Evolutionary conservation across 192 early-diverging fungal genomes (phyloP).

Genomic region (Ambispora gerdemannii): DNA sequence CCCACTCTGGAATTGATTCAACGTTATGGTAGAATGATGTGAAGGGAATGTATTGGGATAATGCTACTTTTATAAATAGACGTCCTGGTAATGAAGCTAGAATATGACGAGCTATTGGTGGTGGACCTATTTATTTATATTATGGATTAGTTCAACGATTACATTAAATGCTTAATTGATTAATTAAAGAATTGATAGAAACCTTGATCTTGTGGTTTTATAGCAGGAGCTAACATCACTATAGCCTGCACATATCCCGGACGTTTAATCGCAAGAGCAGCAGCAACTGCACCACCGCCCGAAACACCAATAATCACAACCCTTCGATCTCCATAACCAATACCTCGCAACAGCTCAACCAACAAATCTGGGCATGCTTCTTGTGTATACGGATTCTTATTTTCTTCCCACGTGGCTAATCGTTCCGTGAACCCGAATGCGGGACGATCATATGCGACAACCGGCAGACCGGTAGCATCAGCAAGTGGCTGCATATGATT

Average conservation of each 20-base stretch:
- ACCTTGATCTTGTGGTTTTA: slow-evolving; percentile 21
- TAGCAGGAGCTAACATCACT: background rate
- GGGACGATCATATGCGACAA: slow-evolving; percentile 26
- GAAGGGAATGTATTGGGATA: slow-evolving; percentile 2
- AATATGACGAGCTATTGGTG: slow-evolving; percentile 7
- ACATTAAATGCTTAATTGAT: too few relatives aligned
- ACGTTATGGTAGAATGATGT: slow-evolving; percentile 11
- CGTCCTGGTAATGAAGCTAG: slow-evolving; percentile 8
- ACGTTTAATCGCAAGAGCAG: background rate
- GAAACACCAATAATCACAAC: slow-evolving; percentile 5
- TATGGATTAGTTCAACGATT: too few relatives aligned
- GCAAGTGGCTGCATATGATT: slow-evolving; percentile 21
- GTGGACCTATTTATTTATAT: slow-evolving; percentile 13
- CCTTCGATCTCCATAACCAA: background rate
- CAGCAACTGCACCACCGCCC: background rate
- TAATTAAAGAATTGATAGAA: too few relatives aligned
- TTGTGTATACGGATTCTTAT: slow-evolving; percentile 20
- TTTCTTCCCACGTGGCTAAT: slow-evolving; percentile 9
- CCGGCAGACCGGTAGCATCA: slow-evolving; percentile 20
- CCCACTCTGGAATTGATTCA: slow-evolving; percentile 14
- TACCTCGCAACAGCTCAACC: background rate
- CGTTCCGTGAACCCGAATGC: slow-evolving; percentile 28
- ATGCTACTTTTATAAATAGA: slow-evolving; percentile 1
- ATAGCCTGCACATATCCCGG: background rate
- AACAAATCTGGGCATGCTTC: slow-evolving; percentile 3